Percentiles rank a stretch among this genome's conserved stretches.
phyloP scores from a whole-genome alignment of 352 stramenopile genomes.

The Phytophthora sp. region DNA sequence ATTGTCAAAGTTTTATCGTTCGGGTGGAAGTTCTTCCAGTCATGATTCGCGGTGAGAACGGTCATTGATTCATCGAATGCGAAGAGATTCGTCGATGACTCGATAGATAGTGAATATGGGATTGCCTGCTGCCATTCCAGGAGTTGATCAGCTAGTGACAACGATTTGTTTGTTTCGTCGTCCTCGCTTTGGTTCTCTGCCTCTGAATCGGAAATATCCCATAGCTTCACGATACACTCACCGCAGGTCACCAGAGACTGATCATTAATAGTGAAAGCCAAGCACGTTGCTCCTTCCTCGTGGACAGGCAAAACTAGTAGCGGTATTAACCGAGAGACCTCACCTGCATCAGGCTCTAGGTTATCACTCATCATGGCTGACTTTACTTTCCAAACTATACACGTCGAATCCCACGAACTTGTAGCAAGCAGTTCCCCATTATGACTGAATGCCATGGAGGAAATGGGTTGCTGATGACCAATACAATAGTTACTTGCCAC shows the following conservation, averaged over 20 bases:
- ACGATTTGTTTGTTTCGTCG: not conserved
- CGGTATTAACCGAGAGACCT: conserved; percentile 24
- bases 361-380: not conserved
- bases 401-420: conserved; percentile 66
- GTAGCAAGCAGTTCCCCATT: conserved; percentile 44
- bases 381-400: conserved; percentile 55
- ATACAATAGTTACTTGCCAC: conserved; percentile 24
- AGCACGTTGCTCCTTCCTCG: conserved; percentile 35
- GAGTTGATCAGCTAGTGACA: conserved; percentile 13
- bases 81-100: conserved; percentile 42
- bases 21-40: conserved; percentile 38
- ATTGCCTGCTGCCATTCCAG: conserved; percentile 44
- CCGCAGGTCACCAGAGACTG: conserved; percentile 47
- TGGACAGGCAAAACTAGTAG: conserved; percentile 50
- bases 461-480: conserved; percentile 63
- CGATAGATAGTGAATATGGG: conserved; percentile 44
- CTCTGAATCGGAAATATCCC: conserved; percentile 29
- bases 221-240: conserved; percentile 54
- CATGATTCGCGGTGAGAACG: conserved; percentile 44
- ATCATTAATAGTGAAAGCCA: conserved; percentile 48
- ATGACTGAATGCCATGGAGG: conserved; percentile 51
- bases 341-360: not conserved
- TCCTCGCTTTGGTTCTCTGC: not conserved
- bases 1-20: conserved; percentile 4
- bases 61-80: conserved; percentile 49